phyloP scores from a whole-genome alignment of 306 rosid species.

The Rubus parviflorus region DNA sequence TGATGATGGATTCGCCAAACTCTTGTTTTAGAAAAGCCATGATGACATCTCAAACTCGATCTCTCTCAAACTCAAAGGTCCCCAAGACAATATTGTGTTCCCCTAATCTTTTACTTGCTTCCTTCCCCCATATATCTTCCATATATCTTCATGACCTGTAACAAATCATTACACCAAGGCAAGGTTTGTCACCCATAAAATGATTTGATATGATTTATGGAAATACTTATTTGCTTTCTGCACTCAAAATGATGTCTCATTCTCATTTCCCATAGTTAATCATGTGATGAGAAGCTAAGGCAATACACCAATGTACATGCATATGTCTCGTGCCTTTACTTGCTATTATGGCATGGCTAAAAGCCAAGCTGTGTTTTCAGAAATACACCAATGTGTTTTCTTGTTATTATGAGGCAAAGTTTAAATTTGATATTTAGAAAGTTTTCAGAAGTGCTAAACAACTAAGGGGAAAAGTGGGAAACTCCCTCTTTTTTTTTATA shows the following conservation, averaged over 20 bases:
- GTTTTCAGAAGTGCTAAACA: no score
- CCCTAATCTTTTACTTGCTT: constrained; percentile 3
- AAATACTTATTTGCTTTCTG: constrained; percentile 11
- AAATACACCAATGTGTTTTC: not conserved
- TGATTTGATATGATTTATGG: constrained; percentile 5
- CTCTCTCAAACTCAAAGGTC: constrained; percentile 11
- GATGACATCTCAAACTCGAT: constrained; percentile 30
- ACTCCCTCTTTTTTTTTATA: no score
- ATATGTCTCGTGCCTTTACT: not conserved
- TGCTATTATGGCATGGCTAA: not conserved
- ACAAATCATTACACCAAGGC: constrained; percentile 28
- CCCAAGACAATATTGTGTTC: constrained; percentile 10
- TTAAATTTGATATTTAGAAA: not conserved
- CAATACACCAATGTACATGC: not conserved
- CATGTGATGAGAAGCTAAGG: constrained; percentile 2
- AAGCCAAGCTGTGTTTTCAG: not conserved
- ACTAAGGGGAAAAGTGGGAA: no score
- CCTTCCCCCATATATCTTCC: not conserved
- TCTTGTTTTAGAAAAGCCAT: constrained; percentile 36
- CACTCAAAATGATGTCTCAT: constrained; percentile 7
- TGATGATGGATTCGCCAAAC: constrained; percentile 39
- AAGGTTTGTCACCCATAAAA: constrained; percentile 20
- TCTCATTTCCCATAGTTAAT: constrained; percentile 8
- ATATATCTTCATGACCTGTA: constrained; percentile 18
- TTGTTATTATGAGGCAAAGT: not conserved